Conservation (phyloP, 2,329 filamentous ascomycete genomes). For the Aureobasidium uvarum region DNA sequence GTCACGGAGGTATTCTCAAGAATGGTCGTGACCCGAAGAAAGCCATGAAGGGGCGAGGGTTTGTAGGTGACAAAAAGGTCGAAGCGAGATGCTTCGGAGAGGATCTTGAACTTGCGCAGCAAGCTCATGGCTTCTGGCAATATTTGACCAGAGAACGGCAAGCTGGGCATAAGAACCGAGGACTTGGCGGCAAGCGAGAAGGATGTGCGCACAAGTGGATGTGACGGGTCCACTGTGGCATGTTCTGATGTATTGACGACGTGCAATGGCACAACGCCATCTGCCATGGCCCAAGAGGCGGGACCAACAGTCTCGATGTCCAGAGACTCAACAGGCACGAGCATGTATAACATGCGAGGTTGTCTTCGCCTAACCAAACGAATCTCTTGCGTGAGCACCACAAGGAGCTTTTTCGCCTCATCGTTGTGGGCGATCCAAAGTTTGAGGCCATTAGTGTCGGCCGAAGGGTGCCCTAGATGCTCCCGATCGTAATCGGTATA, state of each 20-base stretch:
- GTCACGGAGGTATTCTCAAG: not conserved
- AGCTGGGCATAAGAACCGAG: slow-evolving; percentile 3
- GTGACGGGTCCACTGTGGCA: not conserved
- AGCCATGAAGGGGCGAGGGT: not conserved
- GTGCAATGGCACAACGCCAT: not conserved
- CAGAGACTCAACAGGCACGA: not conserved
- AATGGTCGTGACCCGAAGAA: not conserved
- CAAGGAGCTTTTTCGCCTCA: not conserved
- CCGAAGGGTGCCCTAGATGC: not conserved
- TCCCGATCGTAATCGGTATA: not conserved
- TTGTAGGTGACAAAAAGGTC: slow-evolving; percentile 3
- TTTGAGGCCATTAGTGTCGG: not conserved
- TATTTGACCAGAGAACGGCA: not conserved
- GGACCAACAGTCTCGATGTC: not conserved
- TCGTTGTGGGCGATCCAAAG: slow-evolving; percentile 3
- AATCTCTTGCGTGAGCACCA: not conserved
- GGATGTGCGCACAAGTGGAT: not conserved
- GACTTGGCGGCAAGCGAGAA: not conserved
- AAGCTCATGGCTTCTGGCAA: not conserved
- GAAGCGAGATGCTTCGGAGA: not conserved
- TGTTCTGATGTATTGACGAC: not conserved
- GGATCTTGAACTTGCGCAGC: slow-evolving; percentile 6
- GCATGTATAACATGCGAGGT: not conserved
- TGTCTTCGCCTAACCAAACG: not conserved
- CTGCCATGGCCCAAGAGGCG: not conserved